These are phyloP conservation scores for Clarireedia homoeocarpa DNA, from an alignment of 2,329 filamentous ascomycete genomes.

Conservation along the genomic window DNA sequence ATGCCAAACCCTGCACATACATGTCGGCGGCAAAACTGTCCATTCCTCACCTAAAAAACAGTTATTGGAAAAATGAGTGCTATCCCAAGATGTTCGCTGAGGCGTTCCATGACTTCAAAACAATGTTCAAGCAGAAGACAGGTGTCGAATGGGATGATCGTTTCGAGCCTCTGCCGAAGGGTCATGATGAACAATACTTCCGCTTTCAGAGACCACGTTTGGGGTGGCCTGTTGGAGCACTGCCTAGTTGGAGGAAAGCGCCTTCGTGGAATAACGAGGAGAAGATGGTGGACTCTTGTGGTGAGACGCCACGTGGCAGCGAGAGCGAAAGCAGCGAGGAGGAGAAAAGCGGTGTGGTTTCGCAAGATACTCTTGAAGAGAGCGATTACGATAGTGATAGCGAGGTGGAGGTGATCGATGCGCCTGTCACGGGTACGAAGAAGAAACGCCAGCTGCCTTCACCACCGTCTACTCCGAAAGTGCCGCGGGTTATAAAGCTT, in stretches of 20 bases:
- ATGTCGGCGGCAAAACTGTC: slow-evolving; percentile 46
- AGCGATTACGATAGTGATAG: slow-evolving; percentile 7
- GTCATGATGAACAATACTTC: slow-evolving; percentile 4
- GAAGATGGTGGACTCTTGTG: neutral
- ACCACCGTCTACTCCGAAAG: neutral
- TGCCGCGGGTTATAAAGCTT: neutral
- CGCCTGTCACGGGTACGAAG: neutral
- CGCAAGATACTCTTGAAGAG: neutral
- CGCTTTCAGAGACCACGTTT: slow-evolving; percentile 12
- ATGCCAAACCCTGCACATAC: slow-evolving; percentile 51
- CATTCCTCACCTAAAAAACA: slow-evolving; percentile 28
- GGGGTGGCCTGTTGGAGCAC: slow-evolving; percentile 15
- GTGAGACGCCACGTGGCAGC: neutral
- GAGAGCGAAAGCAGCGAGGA: neutral
- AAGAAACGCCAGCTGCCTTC: neutral
- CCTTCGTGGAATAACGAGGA: slow-evolving; percentile 2
- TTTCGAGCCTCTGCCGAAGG: slow-evolving; percentile 12
- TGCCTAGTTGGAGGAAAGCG: slow-evolving; percentile 11
- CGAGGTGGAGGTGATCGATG: slow-evolving; percentile 2
- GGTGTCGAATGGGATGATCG: slow-evolving; percentile 53
- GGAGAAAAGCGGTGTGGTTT: neutral
- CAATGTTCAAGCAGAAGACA: slow-evolving; percentile 51
- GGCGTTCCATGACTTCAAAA: slow-evolving; percentile 44
- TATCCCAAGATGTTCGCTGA: slow-evolving; percentile 35
- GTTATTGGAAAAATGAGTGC: slow-evolving; percentile 29